Evolutionary conservation across 345 rosid genomes (phyloP).

Genomic region (thale cress (Arabidopsis thaliana)): TAIR10.1 NC_003075.7:18046001-18046500

Average conservation of each 20-base stretch:
- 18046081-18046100: constrained; percentile 83
- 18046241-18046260: constrained; percentile 96
- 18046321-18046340: constrained; percentile 69
- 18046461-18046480: constrained; percentile 92
- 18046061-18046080: constrained; percentile 97
- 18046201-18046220: constrained; percentile 69
- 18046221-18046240: constrained; percentile 85
- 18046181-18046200: constrained; percentile 84
- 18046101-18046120: constrained; percentile 79
- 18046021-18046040: constrained; percentile 95
- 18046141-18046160: constrained; percentile 59
- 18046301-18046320: constrained; percentile 89
- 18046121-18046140: constrained; percentile 71
- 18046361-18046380: constrained; percentile 67
- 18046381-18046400: constrained; percentile 57
- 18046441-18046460: constrained; percentile 80
- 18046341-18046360: constrained; percentile 76
- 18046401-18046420: constrained; percentile 68
- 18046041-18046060: constrained; percentile 99
- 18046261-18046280: constrained; percentile 74
- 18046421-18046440: constrained; percentile 69
- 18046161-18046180: constrained; percentile 90
- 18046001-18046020: constrained; percentile 91
- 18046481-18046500: constrained; percentile 73
- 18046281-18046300: constrained; percentile 85